Base-by-base conservation (phyloP, 176 grass and related monocot species). In the Hsuehochloa calcarea region DNA sequence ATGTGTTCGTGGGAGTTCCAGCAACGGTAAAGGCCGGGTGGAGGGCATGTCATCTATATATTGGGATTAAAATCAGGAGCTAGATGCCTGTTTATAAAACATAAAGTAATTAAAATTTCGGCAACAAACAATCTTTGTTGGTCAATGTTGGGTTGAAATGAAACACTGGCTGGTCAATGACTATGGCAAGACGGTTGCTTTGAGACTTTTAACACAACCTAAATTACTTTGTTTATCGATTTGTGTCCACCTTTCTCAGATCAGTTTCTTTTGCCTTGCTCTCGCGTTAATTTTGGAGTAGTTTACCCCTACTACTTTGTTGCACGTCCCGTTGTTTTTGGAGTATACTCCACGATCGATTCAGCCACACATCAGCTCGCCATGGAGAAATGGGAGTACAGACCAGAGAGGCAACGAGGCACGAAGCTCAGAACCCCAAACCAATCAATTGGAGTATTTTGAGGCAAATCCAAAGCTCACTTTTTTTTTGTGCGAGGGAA, bases 391-490 rank as follows among this genome's bases (percentile, higher is more conserved):
- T 22, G 19, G 35, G 65, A 22, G 15, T 66, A 29, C 29, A 34
- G 31, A 34, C 31, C 3, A 20, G 4, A 17, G 14, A 16, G 52
- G 52, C 10, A 22, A 8, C 13, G 9, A 20, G 15, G 46, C 29
- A 75, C 64, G 25, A 66, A 77, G 38, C 75, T 34, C 65, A 8
- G 10, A 50, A 26, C 49, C 39, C 60, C 69, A 47, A 39, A 46
- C 25, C 71, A 71, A 82, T 70, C 62, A 43, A 17, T 43, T 63
- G 60, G 74, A 68, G n/a, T 66, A 68, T 68, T 87, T 64, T 74
- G 47, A 68, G 69, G 87, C 80, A 86, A 87, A 80, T 87, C 84
- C 75, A 84, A 80, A 75, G 69, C 84, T 50, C 51, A 40, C 59
- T 34, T 34, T 34, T 34, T 34, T 34, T 34, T 34, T 34, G 31